Evolutionary conservation across 345 rosid genomes (phyloP), one percentile per base, ranked within the genome.

Genomic region (Laguncularia racemosa): DNA sequence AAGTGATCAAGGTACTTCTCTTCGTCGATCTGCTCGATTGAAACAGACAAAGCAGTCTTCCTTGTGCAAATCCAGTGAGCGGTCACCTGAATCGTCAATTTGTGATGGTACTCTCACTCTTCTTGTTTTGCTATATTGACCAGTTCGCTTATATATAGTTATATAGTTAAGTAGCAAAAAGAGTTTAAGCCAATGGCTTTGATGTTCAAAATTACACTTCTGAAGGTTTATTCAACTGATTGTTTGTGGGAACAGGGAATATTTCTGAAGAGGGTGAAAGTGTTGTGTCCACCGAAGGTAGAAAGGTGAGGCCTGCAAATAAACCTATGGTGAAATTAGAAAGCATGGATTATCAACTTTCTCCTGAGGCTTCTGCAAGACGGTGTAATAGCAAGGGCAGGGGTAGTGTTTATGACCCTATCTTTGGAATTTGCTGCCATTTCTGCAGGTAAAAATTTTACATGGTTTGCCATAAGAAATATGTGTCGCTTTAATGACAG

Each of bases 341-440:
- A 56, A 46, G 49, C 16, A 15, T 15, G 17, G 43, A 46, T 23
- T 46, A 16, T 50, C 62, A 56, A 52, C 62, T 70, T 18, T 72
- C 75, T 0, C 66, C 78, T 0, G 71, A 70, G 49, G 75, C 64
- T 51, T 76, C 81, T 21, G 67, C 75, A 57, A 60, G 71, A 63
- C 70, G 78, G 9, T 77, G 78, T 63, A 7, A 44, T 44, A 52
- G 75, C 59, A 64, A 73, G 62, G 67, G 71, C 7, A 73, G 81
- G 28, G 67, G 78, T 50, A 56, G 63, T 0, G 16, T 77, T 56
- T 64, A 67, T 13, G 71, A 77, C 52, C 63, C 81, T 43, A 45
- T 70, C 46, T 62, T 61, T 59, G 76, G 81, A 21, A 77, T 73
- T 65, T 64, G 73, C 65, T 77, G 81, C 64, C 78, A 73, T 58